Conservation (phyloP, 2,329 filamentous ascomycete species). For the Scedosporium dehoogii region DNA sequence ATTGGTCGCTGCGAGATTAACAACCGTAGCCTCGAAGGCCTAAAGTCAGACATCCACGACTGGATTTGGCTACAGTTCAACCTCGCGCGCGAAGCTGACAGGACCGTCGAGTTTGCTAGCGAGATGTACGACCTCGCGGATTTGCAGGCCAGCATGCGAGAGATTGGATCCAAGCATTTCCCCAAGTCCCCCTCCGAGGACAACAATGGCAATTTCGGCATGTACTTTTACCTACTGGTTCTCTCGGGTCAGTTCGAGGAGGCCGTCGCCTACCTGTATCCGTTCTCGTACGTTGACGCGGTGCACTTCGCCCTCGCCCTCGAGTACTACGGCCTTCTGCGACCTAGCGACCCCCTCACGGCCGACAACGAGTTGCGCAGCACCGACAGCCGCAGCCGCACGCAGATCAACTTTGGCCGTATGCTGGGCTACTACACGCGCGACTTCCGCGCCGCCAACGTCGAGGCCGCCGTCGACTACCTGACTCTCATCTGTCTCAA, state of each 20-base stretch:
- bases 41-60: slow-evolving; percentile 57
- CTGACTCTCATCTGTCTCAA: slow-evolving; percentile 87
- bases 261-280: slow-evolving; percentile 82
- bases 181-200: slow-evolving; percentile 71
- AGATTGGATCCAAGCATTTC: slow-evolving; percentile 89
- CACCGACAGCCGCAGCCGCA: slow-evolving; percentile 55
- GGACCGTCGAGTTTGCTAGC: slow-evolving; percentile 52
- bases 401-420: slow-evolving; percentile 89
- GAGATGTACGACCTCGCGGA: slow-evolving; percentile 56
- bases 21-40: slow-evolving; percentile 52
- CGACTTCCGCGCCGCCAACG: slow-evolving; percentile 86
- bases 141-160: slow-evolving; percentile 69
- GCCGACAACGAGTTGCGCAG: slow-evolving; percentile 61
- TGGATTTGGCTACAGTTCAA: slow-evolving; percentile 67
- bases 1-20: slow-evolving; percentile 68
- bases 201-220: slow-evolving; percentile 58
- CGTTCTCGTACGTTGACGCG: slow-evolving; percentile 83
- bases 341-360: slow-evolving; percentile 71
- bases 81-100: slow-evolving; percentile 55
- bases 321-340: slow-evolving; percentile 79
- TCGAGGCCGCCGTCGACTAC: slow-evolving; percentile 87
- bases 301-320: slow-evolving; percentile 91
- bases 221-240: slow-evolving; percentile 88
- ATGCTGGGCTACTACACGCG: slow-evolving; percentile 93
- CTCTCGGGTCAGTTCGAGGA: slow-evolving; percentile 90